A percentile compares a stretch with the other conserved stretches of the same genome.
These are phyloP conservation scores for Ceriops tagal DNA, from an alignment of 345 rosid species.

Conservation along the genomic window DNA sequence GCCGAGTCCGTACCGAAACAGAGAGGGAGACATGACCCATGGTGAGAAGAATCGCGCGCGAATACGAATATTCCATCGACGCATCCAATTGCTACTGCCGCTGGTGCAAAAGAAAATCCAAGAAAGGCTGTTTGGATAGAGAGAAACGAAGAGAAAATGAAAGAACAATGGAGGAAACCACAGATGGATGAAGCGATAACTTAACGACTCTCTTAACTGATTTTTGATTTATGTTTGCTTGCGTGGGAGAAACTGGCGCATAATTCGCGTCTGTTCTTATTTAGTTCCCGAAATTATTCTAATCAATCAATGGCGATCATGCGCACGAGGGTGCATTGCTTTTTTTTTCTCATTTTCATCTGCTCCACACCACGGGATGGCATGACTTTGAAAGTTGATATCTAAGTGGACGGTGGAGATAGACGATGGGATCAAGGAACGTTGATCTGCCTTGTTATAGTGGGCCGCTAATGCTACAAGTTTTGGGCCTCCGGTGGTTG, in stretches of 20 bases:
- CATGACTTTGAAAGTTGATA: no score
- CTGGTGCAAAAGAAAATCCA: background rate
- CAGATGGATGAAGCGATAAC: background rate
- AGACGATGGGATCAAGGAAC: background rate
- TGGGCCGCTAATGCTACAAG: no score
- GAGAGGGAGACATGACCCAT: conserved; percentile 42
- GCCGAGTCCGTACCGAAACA: conserved; percentile 46
- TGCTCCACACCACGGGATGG: background rate
- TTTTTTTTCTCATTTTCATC: no score
- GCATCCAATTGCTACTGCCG: conserved; percentile 45
- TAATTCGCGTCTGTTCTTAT: background rate
- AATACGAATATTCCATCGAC: conserved; percentile 51
- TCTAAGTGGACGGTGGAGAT: background rate
- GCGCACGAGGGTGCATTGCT: no score
- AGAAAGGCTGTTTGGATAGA: conserved; percentile 17
- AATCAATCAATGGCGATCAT: no score
- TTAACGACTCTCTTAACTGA: conserved; percentile 19
- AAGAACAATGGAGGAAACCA: conserved; percentile 7
- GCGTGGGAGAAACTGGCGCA: background rate
- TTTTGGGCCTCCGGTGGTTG: no score
- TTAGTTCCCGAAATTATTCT: no score
- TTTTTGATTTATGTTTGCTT: background rate
- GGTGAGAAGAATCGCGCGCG: conserved; percentile 36
- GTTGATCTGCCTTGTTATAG: background rate
- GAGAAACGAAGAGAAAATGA: conserved; percentile 7